Conservation (phyloP, 2,329 filamentous ascomycete species). For the Exophiala dermatitidis region DNA sequence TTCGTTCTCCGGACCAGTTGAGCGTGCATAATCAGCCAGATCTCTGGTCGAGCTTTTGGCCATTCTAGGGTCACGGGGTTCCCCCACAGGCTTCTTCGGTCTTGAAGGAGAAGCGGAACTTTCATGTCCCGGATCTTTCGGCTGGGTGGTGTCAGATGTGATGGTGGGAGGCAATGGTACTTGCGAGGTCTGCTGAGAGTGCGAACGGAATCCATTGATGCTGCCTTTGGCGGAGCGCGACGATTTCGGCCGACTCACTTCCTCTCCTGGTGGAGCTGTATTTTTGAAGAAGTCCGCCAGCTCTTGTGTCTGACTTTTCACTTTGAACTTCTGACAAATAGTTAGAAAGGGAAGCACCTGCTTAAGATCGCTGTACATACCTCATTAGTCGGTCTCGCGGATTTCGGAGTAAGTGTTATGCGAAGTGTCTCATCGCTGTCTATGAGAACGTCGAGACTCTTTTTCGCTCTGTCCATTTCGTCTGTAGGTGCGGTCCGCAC, state of each 20-base stretch:
- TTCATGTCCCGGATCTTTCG: conserved; percentile 1
- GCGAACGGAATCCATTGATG: conserved; percentile 25
- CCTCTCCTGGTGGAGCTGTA: conserved; percentile 31
- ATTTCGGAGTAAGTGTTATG: conserved; percentile 72
- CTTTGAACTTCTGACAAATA: conserved; percentile 28
- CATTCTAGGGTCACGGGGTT: conserved; percentile 66
- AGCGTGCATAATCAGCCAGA: conserved; percentile 83
- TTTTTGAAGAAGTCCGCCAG: conserved; percentile 36
- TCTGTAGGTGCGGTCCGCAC: conserved; percentile 16
- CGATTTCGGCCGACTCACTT: conserved; percentile 11
- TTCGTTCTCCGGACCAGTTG: conserved; percentile 62
- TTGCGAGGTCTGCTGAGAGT: conserved; percentile 15
- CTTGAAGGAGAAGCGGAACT: conserved; percentile 19
- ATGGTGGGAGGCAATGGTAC: background rate
- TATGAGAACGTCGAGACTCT: conserved; percentile 71
- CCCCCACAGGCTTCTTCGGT: conserved; percentile 30
- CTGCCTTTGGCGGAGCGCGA: conserved; percentile 19
- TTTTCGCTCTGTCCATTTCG: conserved; percentile 47
- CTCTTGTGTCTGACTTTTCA: conserved; percentile 30
- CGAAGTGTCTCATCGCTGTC: conserved; percentile 76
- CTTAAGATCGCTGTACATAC: conserved; percentile 40
- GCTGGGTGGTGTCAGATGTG: background rate
- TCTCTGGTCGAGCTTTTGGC: conserved; percentile 61
- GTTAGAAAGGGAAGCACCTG: background rate
- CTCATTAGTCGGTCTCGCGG: conserved; percentile 63